Evolutionary conservation across 768 basidiomycete species (phyloP), one percentile per base, ranked within the genome.

Genomic region (Leccinum uliginosum): DNA sequence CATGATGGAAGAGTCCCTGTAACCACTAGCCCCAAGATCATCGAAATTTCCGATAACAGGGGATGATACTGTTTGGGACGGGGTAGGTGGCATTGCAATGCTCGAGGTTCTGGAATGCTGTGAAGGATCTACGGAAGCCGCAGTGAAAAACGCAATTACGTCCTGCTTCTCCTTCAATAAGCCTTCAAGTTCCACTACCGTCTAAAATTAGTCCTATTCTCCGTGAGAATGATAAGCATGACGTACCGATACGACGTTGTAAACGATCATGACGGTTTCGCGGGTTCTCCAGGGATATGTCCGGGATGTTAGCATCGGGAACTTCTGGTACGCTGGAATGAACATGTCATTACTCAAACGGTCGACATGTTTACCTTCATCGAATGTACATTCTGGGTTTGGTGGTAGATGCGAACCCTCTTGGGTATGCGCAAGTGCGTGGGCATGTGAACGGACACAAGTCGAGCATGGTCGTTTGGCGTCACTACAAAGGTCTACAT

Each of bases 381-480:
- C 88, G 59, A 82, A 90, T n/a, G 87, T 89, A 65, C 89, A 91
- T 54, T 86, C 84, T 12, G 85, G 86, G 47, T 73, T 74, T 0
- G 79, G 65, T 1, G 86, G 83, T 46, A 85, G 62, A 47, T 73
- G 72, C 2, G 75, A 74, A 40, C 83, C 85, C 27, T 85, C 77
- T 1, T 81, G 76, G 12, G 85, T 80, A 71, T 86, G 86, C 12
- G 80, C 77, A 52, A 81, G 66, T 9, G 86, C 82, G 72, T 89
- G 85, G 2, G 84, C 78, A 75, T 89, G 87, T 21, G 87, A 89
- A 30, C 88, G 82, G 56, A 84, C 75, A 65, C 89, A 90, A 2
- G 89, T 90, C 26, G 87, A 84, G 65, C 89, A 90, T 5, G 89
- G 89, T 43, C 84, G 75, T 65, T 86, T 84, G 7, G 88, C 86